These are phyloP conservation scores for Lactarius psammicola DNA, from an alignment of 768 basidiomycete genomes.

Conservation along the genomic window DNA sequence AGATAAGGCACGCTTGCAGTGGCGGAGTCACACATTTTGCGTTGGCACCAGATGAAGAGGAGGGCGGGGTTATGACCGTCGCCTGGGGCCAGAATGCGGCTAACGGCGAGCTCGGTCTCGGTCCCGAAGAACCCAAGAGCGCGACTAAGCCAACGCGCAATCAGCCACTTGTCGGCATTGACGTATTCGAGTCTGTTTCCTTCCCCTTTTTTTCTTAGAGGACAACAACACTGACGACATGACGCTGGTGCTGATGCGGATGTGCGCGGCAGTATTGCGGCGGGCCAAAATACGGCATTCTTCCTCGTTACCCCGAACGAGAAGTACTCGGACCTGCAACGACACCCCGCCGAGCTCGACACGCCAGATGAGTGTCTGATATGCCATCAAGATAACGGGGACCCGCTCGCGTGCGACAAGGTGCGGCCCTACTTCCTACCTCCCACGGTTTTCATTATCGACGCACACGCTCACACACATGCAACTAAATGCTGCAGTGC, in stretches of 20 bases:
- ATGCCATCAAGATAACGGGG: conserved; percentile 69
- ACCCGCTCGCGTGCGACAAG: conserved; percentile 90
- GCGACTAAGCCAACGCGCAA: conserved; percentile 79
- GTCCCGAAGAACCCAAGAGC: conserved; percentile 78
- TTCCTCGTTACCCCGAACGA: conserved; percentile 77
- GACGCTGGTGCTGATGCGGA: conserved; percentile 8
- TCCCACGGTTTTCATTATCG: background rate
- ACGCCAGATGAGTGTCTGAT: conserved; percentile 67
- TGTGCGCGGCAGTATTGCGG: conserved; percentile 57
- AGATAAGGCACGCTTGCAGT: conserved; percentile 61
- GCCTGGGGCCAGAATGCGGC: conserved; percentile 84
- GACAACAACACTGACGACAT: background rate
- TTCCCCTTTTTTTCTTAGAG: background rate
- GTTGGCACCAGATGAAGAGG: conserved; percentile 72
- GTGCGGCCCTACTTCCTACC: conserved; percentile 42
- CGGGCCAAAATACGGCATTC: conserved; percentile 83
- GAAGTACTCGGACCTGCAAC: conserved; percentile 70
- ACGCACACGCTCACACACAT: background rate
- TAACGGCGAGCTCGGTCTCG: conserved; percentile 84
- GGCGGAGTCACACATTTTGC: conserved; percentile 93
- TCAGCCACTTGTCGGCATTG: conserved; percentile 67
- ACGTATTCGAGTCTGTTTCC: conserved; percentile 68
- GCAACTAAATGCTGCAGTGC: conserved; percentile 62
- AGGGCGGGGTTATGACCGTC: conserved; percentile 68
- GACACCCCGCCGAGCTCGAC: conserved; percentile 74